Evolutionary conservation across 352 stramenopile species (phyloP).

Genomic region (Globisporangium canariense): DNA sequence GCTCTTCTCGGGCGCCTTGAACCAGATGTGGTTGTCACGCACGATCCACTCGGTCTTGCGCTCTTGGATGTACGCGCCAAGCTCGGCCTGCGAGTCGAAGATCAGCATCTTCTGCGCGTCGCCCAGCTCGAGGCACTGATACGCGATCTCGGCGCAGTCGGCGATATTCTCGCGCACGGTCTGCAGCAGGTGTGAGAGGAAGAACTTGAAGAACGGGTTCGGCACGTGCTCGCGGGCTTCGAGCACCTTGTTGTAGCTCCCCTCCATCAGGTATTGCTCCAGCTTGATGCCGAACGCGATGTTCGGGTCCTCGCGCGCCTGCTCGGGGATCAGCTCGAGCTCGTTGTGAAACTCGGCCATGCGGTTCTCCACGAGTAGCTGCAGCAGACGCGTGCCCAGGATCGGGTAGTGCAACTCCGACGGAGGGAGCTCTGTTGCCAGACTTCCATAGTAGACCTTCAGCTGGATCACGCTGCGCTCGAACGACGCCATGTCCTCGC

Average conservation of each 20-base stretch:
- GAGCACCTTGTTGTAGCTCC: slow-evolving; percentile 93
- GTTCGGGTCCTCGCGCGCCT: slow-evolving; percentile 77
- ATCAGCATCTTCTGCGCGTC: slow-evolving; percentile 94
- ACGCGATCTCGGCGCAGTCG: slow-evolving; percentile 94
- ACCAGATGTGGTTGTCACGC: slow-evolving; percentile 81
- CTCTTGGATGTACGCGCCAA: slow-evolving; percentile 85
- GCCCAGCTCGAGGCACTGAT: slow-evolving; percentile 82
- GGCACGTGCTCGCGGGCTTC: slow-evolving; percentile 86
- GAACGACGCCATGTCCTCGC: slow-evolving; percentile 83
- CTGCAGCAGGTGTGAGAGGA: slow-evolving; percentile 91
- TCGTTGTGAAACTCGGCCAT: slow-evolving; percentile 94
- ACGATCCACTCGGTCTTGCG: slow-evolving; percentile 91
- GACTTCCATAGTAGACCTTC: slow-evolving; percentile 81
- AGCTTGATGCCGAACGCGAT: slow-evolving; percentile 88
- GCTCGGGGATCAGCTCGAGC: slow-evolving; percentile 85
- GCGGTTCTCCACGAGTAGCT: slow-evolving; percentile 89
- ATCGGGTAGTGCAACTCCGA: slow-evolving; percentile 86
- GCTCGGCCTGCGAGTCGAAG: slow-evolving; percentile 77
- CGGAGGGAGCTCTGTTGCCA: slow-evolving; percentile 35
- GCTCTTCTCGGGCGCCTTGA: slow-evolving; percentile 88
- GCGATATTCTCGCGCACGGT: slow-evolving; percentile 95
- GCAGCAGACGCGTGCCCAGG: slow-evolving; percentile 86
- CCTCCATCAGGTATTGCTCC: slow-evolving; percentile 92
- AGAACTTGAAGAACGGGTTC: slow-evolving; percentile 92
- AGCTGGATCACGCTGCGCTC: slow-evolving; percentile 89